Evolutionary conservation across 176 grass and related monocot species (phyloP).

Genomic region (Neostapfia colusana): DNA sequence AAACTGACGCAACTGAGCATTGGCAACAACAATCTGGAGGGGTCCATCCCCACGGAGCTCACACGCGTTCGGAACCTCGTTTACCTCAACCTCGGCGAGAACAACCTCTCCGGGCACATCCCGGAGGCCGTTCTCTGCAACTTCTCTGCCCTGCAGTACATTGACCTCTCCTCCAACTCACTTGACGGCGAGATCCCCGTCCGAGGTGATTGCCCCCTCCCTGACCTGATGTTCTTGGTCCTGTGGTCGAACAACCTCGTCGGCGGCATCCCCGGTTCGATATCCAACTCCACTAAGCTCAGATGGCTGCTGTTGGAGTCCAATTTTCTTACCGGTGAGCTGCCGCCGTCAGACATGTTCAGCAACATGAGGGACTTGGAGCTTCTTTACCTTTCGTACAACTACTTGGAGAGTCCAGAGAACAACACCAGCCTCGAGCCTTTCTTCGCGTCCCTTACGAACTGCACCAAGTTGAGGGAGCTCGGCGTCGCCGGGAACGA

Average conservation of each 20-base stretch:
- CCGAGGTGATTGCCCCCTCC: constrained; percentile 47
- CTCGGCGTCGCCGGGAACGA: constrained; percentile 70
- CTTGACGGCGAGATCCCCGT: constrained; percentile 64
- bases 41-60: constrained; percentile 55
- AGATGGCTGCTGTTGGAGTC: constrained; percentile 73
- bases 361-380: constrained; percentile 54
- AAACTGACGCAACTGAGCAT: constrained; percentile 61
- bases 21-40: constrained; percentile 49
- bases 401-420: constrained; percentile 51
- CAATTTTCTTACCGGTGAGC: constrained; percentile 60
- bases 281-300: constrained; percentile 83
- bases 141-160: constrained; percentile 63
- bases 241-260: constrained; percentile 77
- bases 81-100: constrained; percentile 72
- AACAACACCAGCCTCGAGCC: constrained; percentile 63
- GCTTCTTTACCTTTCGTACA: constrained; percentile 72
- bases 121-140: constrained; percentile 77
- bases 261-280: constrained; percentile 52
- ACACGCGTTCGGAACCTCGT: constrained; percentile 38
- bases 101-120: constrained; percentile 57
- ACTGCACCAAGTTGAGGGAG: constrained; percentile 66
- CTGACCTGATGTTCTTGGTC: constrained; percentile 68
- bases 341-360: constrained; percentile 63
- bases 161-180: constrained; percentile 68
- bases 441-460: constrained; percentile 80